Percentiles rank a stretch among this genome's conserved stretches.
Evolutionary conservation across 176 grass and related monocot genomes (phyloP).

Genomic region (Bolboschoenus planiculmis): DNA sequence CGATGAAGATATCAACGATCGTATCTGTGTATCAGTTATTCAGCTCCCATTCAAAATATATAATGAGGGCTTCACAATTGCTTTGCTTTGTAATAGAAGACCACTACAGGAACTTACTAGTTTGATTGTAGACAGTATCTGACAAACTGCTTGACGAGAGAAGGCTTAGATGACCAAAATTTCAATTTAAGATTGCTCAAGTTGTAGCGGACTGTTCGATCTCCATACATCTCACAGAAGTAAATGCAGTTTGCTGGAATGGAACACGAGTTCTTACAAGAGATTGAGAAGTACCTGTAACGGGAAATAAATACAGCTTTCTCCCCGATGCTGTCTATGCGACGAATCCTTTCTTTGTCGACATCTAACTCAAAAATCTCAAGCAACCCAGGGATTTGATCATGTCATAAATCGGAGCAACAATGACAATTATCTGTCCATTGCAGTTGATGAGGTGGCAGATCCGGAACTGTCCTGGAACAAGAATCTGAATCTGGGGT

Average conservation of each 20-base stretch:
- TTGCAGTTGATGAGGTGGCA: not conserved
- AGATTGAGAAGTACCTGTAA: not conserved
- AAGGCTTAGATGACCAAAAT: not conserved
- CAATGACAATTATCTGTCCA: not conserved
- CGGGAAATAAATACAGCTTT: too few species aligned
- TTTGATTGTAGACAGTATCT: too few species aligned
- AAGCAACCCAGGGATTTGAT: not conserved
- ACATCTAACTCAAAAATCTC: not conserved
- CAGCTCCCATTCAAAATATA: too few species aligned
- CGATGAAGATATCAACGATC: too few species aligned
- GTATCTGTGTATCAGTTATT: too few species aligned
- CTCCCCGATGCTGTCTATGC: too few species aligned
- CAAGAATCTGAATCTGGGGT: not conserved
- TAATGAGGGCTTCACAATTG: too few species aligned
- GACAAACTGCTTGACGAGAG: not conserved
- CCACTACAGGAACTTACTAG: too few species aligned
- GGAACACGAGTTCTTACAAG: not conserved
- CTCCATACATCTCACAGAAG: not conserved
- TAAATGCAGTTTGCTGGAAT: not conserved
- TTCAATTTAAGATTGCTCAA: not conserved
- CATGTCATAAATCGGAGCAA: too few species aligned
- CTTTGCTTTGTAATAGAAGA: too few species aligned
- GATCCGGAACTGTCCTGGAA: not conserved
- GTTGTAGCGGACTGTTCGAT: not conserved
- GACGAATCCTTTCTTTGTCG: not conserved